Evolutionary conservation across 306 rosid genomes (phyloP), one percentile per base, ranked within the genome.

Genomic region (Lathyrus aphaca): DNA sequence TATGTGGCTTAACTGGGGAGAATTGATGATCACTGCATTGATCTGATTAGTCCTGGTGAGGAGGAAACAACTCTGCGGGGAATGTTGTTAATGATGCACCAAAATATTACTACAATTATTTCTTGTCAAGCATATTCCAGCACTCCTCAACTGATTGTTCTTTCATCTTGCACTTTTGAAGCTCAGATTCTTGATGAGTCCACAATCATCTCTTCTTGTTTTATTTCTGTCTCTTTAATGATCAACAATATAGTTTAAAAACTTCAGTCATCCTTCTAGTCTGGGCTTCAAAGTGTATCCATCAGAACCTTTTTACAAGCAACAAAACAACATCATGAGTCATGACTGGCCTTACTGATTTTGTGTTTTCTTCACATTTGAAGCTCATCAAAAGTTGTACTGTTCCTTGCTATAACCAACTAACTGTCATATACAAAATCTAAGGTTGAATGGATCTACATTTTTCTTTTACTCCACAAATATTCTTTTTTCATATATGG

Each of bases 291-390:
- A 43, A 6, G 10, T 35, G 39, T 35, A 1, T 7, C 39, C 48
- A 43, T 43, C 15, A 12, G 46, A 42, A 42, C 46, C 46, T 42
- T 43, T 43, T 48, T 61, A 46, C 69, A 48, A 60, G 76, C 76
- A 72, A 48, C 42, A 43, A 18, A 7, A 7, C 49, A 44, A 59
- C 21, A 12, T 59, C 59, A 30, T 1, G 6, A n/a, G 7, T 59
- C 59, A 30, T 1, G 6, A n/a, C 10, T 49, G 19, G 77, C 53
- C 53, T 61, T 49, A 48, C 17, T 48, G 51, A 72, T 46, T 72
- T 10, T 8, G 62, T 56, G 55, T 21, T 61, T 21, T 61, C 63
- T 61, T 8, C 62, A 48, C 62, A 72, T 48, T 60, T 3, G 9
- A 60, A 12, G 6, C 19, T 29, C 37, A 17, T 18, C 6, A 9